phyloP scores from a whole-genome alignment of 2,329 filamentous ascomycete genomes.

The Botrytis tulipae region DNA sequence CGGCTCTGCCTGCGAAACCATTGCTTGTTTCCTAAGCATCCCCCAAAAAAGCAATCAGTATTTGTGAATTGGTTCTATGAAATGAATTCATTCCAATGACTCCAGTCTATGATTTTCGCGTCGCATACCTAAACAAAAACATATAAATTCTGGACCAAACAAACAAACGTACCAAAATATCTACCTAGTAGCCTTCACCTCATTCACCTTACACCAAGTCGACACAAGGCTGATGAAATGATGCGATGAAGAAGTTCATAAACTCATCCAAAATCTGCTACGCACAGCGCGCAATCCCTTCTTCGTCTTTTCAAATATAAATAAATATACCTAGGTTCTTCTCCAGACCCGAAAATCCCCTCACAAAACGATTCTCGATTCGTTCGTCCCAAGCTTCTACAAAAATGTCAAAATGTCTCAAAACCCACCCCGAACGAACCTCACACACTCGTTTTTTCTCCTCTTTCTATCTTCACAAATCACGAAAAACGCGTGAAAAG shows the following conservation, averaged over 20 bases:
- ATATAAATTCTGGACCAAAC: not conserved
- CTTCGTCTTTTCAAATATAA: not conserved
- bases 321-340: not conserved
- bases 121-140: conserved; percentile 6
- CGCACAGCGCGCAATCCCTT: conserved; percentile 16
- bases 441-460: not conserved
- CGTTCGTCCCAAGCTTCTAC: conserved; percentile 15
- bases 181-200: not conserved
- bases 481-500: not conserved
- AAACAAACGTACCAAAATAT: conserved; percentile 15
- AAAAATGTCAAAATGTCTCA: conserved; percentile 19
- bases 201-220: conserved; percentile 10
- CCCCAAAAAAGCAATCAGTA: conserved; percentile 5
- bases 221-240: conserved; percentile 14
- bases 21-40: conserved; percentile 36
- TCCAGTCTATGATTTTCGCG: not conserved
- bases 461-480: not conserved
- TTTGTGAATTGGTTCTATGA: not conserved
- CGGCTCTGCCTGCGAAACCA: conserved; percentile 56
- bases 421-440: not conserved
- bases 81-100: not conserved
- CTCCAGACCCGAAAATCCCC: not conserved
- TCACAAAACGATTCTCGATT: not conserved
- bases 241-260: conserved; percentile 14
- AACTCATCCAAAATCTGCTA: conserved; percentile 6